Conservation (phyloP, 2,329 filamentous ascomycete species). For the Capronia epimyces region DNA sequence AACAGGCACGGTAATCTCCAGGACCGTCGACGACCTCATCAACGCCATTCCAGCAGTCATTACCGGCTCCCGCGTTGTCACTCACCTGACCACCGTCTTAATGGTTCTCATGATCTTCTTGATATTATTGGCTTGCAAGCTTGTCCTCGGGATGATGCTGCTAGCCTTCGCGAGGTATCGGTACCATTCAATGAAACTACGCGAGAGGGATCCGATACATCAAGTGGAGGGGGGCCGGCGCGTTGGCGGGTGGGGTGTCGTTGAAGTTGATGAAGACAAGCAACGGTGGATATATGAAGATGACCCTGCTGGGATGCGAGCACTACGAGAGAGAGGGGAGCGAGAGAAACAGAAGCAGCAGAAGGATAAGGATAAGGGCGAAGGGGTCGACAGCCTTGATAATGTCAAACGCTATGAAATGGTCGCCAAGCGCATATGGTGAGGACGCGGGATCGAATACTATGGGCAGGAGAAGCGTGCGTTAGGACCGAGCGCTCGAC, state of each 20-base stretch:
- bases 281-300: conserved; percentile 81
- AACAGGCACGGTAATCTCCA: conserved; percentile 49
- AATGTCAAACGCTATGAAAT: conserved; percentile 80
- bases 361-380: conserved; percentile 56
- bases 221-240: conserved; percentile 70
- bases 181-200: conserved; percentile 73
- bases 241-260: conserved; percentile 73
- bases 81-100: conserved; percentile 67
- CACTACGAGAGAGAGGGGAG: conserved; percentile 57
- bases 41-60: conserved; percentile 40
- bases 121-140: conserved; percentile 74
- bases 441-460: neutral
- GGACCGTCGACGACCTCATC: conserved; percentile 37
- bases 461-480: neutral
- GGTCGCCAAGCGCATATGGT: conserved; percentile 97
- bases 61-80: conserved; percentile 39
- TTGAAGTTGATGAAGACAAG: conserved; percentile 86
- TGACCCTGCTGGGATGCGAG: conserved; percentile 64
- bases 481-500: neutral
- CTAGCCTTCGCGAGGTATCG: conserved; percentile 72
- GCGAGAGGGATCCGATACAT: conserved; percentile 57
- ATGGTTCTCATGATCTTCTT: conserved; percentile 82
- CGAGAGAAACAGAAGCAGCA: conserved; percentile 53
- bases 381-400: conserved; percentile 53
- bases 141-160: conserved; percentile 81